phyloP scores from a whole-genome alignment of 257 asterid species.

The Oldenlandia corymbosa region DNA sequence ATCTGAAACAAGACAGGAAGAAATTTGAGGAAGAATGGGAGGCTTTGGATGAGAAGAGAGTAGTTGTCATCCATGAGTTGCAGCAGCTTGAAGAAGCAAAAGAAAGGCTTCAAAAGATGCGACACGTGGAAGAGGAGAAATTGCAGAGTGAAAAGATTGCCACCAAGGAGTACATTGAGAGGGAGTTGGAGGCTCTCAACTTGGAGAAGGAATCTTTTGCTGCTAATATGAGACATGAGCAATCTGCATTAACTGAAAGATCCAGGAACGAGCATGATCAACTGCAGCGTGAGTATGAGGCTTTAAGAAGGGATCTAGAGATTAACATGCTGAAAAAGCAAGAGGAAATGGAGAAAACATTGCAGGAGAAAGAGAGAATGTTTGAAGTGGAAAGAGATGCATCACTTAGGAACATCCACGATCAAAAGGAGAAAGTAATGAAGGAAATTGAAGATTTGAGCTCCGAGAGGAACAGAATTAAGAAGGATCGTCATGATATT shows the following conservation, averaged over 20 bases:
- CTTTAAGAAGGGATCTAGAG: constrained; percentile 53
- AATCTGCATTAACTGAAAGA: constrained; percentile 41
- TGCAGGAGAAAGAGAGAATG: constrained; percentile 48
- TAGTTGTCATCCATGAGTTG: constrained; percentile 35
- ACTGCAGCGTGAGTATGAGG: constrained; percentile 51
- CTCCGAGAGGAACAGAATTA: constrained; percentile 41
- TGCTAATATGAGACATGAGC: constrained; percentile 60
- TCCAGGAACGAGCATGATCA: constrained; percentile 39
- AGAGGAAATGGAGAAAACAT: constrained; percentile 49
- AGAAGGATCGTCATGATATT: constrained; percentile 53
- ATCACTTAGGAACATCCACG: constrained; percentile 31
- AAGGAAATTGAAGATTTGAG: constrained; percentile 41
- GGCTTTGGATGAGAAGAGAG: constrained; percentile 64
- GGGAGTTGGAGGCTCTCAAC: constrained; percentile 62
- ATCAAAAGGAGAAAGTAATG: constrained; percentile 40
- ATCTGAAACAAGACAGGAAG: constrained; percentile 55
- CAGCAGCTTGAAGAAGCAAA: constrained; percentile 45
- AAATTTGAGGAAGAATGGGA: constrained; percentile 89
- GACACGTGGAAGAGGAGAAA: constrained; percentile 39
- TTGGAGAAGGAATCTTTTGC: constrained; percentile 67
- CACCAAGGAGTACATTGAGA: constrained; percentile 41
- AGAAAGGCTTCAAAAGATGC: constrained; percentile 35
- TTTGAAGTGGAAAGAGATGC: constrained; percentile 46
- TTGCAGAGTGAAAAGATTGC: constrained; percentile 50
- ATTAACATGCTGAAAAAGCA: constrained; percentile 53